Percentiles rank a stretch among this genome's conserved stretches.
Conservation (phyloP, 2,329 filamentous ascomycete species). For the Trichoderma sp. region DNA sequence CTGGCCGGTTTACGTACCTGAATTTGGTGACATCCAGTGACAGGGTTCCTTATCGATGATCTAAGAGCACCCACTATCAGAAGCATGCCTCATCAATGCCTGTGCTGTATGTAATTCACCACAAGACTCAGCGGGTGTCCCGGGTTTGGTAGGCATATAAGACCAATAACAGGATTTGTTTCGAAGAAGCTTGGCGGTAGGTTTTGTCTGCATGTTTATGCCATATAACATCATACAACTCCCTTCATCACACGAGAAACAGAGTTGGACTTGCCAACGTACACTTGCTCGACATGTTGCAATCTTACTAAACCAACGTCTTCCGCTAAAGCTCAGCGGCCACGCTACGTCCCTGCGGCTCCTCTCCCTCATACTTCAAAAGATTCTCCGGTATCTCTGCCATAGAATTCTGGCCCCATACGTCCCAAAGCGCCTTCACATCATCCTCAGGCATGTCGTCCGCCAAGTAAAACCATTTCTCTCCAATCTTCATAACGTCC, state of each 20-base stretch:
- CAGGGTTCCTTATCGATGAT: conserved; percentile 26
- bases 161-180: too few species aligned
- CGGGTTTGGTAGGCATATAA: too few species aligned
- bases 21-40: conserved; percentile 40
- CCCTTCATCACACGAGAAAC: not conserved
- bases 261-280: not conserved
- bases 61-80: conserved; percentile 10
- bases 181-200: too few species aligned
- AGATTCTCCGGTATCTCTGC: not conserved
- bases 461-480: not conserved
- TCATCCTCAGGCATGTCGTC: not conserved
- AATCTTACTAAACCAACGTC: too few species aligned
- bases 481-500: not conserved
- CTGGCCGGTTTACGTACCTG: conserved; percentile 42
- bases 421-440: not conserved
- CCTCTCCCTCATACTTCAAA: not conserved
- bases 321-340: not conserved
- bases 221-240: not conserved
- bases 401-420: not conserved
- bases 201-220: not conserved
- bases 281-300: too few species aligned
- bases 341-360: not conserved
- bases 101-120: not conserved
- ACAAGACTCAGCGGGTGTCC: too few species aligned
- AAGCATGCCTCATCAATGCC: not conserved